Percentiles rank a stretch among this genome's conserved stretches.
Evolutionary conservation across 768 basidiomycete genomes (phyloP).

Genomic region (Rhizopogon vesiculosus): DNA sequence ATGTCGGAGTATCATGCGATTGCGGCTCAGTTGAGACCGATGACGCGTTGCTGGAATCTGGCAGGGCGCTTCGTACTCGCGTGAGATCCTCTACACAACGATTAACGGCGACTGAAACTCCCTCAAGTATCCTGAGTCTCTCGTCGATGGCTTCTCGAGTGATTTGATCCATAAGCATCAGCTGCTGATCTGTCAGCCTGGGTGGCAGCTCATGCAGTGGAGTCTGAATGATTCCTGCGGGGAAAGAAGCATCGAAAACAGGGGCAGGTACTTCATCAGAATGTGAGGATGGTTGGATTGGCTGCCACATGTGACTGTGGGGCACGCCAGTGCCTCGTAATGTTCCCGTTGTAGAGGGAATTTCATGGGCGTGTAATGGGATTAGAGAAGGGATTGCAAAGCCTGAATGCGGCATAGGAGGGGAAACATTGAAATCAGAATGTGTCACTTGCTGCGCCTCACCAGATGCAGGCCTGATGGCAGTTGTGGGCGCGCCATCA

Average conservation of each 20-base stretch:
- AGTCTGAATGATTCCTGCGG: not conserved
- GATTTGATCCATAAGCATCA: conserved; percentile 56
- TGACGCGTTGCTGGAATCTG: conserved; percentile 26
- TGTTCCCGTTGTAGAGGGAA: not conserved
- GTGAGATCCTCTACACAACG: conserved; percentile 77
- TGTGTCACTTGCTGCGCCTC: not conserved
- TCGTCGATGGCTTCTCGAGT: conserved; percentile 85
- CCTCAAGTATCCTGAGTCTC: conserved; percentile 71
- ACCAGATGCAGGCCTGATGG: not conserved
- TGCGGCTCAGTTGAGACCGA: not conserved
- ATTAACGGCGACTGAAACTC: conserved; percentile 70
- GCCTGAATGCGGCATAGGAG: not conserved
- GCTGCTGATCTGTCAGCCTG: conserved; percentile 55
- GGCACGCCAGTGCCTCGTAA: not conserved
- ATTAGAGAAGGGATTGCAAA: not conserved
- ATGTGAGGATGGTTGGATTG: conserved; percentile 8
- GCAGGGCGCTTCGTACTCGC: conserved; percentile 68
- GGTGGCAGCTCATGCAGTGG: not conserved
- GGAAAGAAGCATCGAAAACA: not conserved
- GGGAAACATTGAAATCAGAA: not conserved
- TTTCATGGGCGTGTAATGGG: not conserved
- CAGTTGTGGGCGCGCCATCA: not conserved
- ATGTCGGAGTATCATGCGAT: not conserved
- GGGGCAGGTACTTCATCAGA: not conserved
- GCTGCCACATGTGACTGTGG: not conserved